Base-by-base conservation (phyloP, 192 early-diverging fungal species). In the Podila epicladia region DNA sequence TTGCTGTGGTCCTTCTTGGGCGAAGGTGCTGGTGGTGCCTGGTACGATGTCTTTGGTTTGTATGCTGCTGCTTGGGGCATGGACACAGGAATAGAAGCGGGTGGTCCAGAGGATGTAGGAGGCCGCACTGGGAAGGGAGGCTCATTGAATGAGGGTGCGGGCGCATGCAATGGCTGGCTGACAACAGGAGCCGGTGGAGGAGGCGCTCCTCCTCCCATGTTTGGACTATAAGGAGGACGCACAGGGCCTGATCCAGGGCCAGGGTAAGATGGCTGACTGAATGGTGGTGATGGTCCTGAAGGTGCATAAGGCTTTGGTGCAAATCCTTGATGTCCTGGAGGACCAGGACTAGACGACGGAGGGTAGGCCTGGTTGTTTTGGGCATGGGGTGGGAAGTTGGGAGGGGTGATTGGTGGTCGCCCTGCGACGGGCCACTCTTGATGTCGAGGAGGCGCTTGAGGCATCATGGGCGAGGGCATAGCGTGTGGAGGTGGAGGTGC, bases 21-120 rank as follows among this genome's bases (percentile, higher is more conserved):
- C 3, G 75, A 79, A 20, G 65, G 64, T 12, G 75, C 51, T 0
- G 70, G 45, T 2, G 65, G 57, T 1, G 70, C 48, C 60, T 79
- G 75, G 41, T 79, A 79, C 24, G 58, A 67, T 13, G 75, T 79
- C 65, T 79, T 79, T 61, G 75, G 75, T 35, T 61, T 64, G 55
- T 79, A 79, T 28, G 64, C 12, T 9, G 65, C 41, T 19, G 69
- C 11, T 26, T 58, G 75, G 4, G 64, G 50, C n/a, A 55, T 62
- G 9, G 67, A 9, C 64, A 78, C 31, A 12, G 64, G 64, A 15
- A 61, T 70, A 3, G 64, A n/a, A 20, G 59, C 20, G n/a, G 53
- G 48, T 69, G 51, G 60, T 17, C 8, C 41, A 17, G 41, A 45
- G 67, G 50, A 19, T 28, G 19, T 9, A 26, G 58, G 15, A 4